Percentiles rank a stretch among this genome's conserved stretches.
Conservation (phyloP, 805 yeast genomes). For the Wickerhamomyces hampshirensis region DNA sequence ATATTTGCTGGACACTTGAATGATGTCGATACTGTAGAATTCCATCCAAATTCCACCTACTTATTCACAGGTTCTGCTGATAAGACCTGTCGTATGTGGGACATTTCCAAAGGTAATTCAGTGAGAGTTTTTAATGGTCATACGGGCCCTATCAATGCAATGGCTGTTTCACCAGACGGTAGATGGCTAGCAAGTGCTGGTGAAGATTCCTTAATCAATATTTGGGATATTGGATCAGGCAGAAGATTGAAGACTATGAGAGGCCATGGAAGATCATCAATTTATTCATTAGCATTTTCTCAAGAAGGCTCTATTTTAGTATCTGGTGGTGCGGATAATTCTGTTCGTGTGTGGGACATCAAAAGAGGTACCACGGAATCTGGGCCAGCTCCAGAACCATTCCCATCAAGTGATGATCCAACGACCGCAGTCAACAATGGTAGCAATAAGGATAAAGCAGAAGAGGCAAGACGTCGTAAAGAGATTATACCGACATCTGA, state of each 20-base stretch:
- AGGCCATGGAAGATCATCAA: constrained; percentile 87
- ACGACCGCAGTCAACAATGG: constrained; percentile 19
- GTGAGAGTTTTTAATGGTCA: constrained; percentile 93
- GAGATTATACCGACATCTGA: constrained; percentile 82
- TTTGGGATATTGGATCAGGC: constrained; percentile 95
- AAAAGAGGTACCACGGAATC: constrained; percentile 79
- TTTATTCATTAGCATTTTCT: constrained; percentile 80
- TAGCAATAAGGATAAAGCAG: constrained; percentile 31
- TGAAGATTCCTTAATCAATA: constrained; percentile 80
- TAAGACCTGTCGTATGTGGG: constrained; percentile 98
- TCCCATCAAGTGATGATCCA: constrained; percentile 28
- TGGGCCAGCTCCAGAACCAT: constrained; percentile 73
- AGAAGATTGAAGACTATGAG: constrained; percentile 84
- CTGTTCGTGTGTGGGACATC: constrained; percentile 95
- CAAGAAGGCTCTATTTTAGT: constrained; percentile 86
- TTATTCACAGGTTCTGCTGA: constrained; percentile 94
- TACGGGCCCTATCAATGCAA: constrained; percentile 77
- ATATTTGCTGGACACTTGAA: constrained; percentile 96
- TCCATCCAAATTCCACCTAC: constrained; percentile 95
- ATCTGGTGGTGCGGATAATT: constrained; percentile 88
- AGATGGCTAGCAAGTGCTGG: constrained; percentile 95
- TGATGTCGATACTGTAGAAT: constrained; percentile 91
- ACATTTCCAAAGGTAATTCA: constrained; percentile 78
- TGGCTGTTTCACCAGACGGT: constrained; percentile 95
- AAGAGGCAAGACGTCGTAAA: constrained; percentile 48